These are phyloP conservation scores for Cornus kousa DNA, from an alignment of 148 eudicot genomes.

Conservation along the genomic window DNA sequence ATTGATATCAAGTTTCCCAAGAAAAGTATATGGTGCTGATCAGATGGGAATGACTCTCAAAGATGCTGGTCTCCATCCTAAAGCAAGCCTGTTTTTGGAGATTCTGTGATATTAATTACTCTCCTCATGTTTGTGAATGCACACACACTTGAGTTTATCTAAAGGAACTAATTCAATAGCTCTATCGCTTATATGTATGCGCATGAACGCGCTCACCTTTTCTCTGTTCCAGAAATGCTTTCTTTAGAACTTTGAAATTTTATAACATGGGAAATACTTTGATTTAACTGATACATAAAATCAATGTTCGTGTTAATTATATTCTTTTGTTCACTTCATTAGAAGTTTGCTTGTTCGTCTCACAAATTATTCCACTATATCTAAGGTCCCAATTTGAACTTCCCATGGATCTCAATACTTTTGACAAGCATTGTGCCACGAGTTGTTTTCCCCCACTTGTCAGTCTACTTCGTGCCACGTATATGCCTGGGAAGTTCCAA, in stretches of 20 bases:
- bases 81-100: conserved; percentile 78
- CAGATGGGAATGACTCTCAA: conserved; percentile 59
- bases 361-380: too few relatives aligned
- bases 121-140: background rate
- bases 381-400: too few relatives aligned
- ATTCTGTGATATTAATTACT: conserved; percentile 26
- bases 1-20: conserved; percentile 77
- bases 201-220: background rate
- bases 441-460: too few relatives aligned
- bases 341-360: too few relatives aligned
- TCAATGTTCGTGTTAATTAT: background rate
- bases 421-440: too few relatives aligned
- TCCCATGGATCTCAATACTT: too few relatives aligned
- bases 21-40: conserved; percentile 75
- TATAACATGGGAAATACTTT: too few relatives aligned
- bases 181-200: background rate
- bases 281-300: too few relatives aligned
- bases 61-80: conserved; percentile 87
- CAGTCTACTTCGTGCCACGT: too few relatives aligned
- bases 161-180: background rate
- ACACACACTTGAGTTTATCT: background rate
- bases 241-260: background rate
- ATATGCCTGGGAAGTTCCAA: too few relatives aligned
- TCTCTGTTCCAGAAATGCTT: background rate
- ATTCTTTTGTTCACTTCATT: too few relatives aligned